These are phyloP conservation scores for Solanum rostratum DNA, from an alignment of 257 asterid species.

Conservation along the genomic window DNA sequence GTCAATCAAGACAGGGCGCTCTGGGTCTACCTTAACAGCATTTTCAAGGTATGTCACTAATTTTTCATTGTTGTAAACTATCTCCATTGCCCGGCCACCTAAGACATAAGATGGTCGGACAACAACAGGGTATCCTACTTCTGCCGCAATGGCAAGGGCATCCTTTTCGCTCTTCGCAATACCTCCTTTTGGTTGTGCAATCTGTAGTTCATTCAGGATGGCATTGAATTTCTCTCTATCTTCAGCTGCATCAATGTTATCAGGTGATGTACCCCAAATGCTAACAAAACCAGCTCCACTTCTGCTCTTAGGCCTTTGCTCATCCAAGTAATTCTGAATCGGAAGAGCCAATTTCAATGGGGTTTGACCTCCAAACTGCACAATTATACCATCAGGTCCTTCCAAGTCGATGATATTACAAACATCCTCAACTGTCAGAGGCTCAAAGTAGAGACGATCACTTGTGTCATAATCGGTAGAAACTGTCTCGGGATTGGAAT, in stretches of 20 bases:
- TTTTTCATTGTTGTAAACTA: constrained; percentile 87
- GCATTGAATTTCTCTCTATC: constrained; percentile 86
- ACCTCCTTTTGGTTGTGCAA: constrained; percentile 97
- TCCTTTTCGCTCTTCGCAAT: constrained; percentile 85
- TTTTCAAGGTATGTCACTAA: constrained; percentile 68
- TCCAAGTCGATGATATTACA: constrained; percentile 85
- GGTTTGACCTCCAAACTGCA: constrained; percentile 98
- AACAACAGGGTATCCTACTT: constrained; percentile 89
- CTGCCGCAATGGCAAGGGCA: constrained; percentile 85
- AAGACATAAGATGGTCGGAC: constrained; percentile 95
- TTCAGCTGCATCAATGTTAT: constrained; percentile 96
- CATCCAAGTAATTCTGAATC: constrained; percentile 62
- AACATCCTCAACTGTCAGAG: constrained; percentile 92
- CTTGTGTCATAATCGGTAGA: constrained; percentile 97
- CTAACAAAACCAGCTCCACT: constrained; percentile 66
- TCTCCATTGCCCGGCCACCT: constrained; percentile 99
- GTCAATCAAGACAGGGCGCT: constrained; percentile 88
- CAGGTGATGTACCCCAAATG: constrained; percentile 98
- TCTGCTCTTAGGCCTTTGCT: constrained; percentile 41
- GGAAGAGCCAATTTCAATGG: constrained; percentile 85
- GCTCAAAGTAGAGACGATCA: constrained; percentile 94
- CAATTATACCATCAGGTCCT: constrained; percentile 93
- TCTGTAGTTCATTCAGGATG: constrained; percentile 63
- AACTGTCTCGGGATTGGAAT: constrained; percentile 96
- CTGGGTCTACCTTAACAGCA: constrained; percentile 95